Evolutionary conservation across 73 alveolate species (phyloP).

Genomic region (Stentor roeselii): DNA sequence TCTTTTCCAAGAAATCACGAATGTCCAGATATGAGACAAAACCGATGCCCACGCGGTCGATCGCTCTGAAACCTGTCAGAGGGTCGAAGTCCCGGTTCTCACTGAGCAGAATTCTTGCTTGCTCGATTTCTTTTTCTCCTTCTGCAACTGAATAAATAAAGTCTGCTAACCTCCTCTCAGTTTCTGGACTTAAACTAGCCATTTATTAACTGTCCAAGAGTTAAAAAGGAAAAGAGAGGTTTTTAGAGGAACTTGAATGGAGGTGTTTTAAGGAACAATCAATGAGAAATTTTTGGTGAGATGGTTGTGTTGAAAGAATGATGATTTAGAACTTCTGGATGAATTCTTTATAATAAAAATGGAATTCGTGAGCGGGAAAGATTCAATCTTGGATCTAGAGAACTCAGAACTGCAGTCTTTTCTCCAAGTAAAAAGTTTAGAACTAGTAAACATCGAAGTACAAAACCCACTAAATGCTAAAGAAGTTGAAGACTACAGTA

Average conservation of each 20-base stretch:
- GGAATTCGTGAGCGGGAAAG: not conserved
- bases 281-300: no score
- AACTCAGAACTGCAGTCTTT: not conserved
- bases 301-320: no score
- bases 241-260: no score
- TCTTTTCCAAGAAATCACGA: constrained; percentile 27
- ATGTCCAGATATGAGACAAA: constrained; percentile 28
- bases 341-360: no score
- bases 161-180: constrained; percentile 52
- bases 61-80: constrained; percentile 55
- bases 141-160: constrained; percentile 56
- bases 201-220: no score
- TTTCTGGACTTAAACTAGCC: constrained; percentile 22
- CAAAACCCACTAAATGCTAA: not conserved
- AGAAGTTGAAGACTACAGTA: not conserved
- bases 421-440: not conserved
- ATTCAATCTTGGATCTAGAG: not conserved
- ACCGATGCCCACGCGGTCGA: constrained; percentile 45
- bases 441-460: not conserved
- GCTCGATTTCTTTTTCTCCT: constrained; percentile 53
- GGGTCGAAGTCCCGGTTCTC: constrained; percentile 66
- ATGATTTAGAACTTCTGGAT: no score
- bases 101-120: constrained; percentile 47
- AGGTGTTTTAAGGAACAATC: no score
- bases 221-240: no score